phyloP scores from a whole-genome alignment of 352 stramenopile genomes.

The Phytophthora pisi region DNA sequence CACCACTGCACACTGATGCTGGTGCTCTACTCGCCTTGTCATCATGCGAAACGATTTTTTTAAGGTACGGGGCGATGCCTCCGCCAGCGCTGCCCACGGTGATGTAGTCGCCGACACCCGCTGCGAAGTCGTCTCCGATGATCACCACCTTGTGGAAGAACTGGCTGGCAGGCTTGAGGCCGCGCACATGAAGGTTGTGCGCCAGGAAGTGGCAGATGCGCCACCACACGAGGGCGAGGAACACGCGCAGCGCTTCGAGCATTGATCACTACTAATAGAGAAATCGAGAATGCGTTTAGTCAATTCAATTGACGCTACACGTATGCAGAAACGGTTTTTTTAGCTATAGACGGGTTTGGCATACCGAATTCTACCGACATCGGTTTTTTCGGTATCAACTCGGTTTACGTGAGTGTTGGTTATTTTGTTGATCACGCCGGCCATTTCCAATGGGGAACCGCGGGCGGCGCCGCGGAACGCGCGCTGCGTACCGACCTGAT shows the following conservation, averaged over 20 bases:
- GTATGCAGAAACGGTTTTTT: too few relatives aligned
- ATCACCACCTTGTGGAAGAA: slow-evolving; percentile 87
- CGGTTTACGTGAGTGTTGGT: too few relatives aligned
- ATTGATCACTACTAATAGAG: slow-evolving; percentile 7
- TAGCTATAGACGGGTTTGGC: too few relatives aligned
- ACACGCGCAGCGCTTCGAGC: slow-evolving; percentile 49
- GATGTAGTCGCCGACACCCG: slow-evolving; percentile 79
- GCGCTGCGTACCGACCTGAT: slow-evolving; percentile 34
- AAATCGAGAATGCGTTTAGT: slow-evolving; percentile 7
- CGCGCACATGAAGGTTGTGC: slow-evolving; percentile 44
- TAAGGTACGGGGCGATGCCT: slow-evolving; percentile 66
- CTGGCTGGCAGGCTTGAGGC: slow-evolving; percentile 59
- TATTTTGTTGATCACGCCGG: too few relatives aligned
- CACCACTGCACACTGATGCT: not conserved
- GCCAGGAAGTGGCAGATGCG: slow-evolving; percentile 62
- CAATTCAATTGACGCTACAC: too few relatives aligned
- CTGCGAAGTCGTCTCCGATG: slow-evolving; percentile 86
- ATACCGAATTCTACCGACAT: too few relatives aligned
- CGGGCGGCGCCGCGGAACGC: slow-evolving; percentile 43
- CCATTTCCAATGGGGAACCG: slow-evolving; percentile 62
- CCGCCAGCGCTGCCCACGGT: slow-evolving; percentile 49
- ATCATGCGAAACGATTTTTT: slow-evolving; percentile 43
- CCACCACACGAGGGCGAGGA: slow-evolving; percentile 75
- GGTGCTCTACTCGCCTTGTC: slow-evolving; percentile 58
- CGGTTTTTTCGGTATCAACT: too few relatives aligned